These are phyloP conservation scores for Cutaneotrichosporon daszewskae DNA, from an alignment of 1,284 basidiomycete genomes.

Conservation along the genomic window DNA sequence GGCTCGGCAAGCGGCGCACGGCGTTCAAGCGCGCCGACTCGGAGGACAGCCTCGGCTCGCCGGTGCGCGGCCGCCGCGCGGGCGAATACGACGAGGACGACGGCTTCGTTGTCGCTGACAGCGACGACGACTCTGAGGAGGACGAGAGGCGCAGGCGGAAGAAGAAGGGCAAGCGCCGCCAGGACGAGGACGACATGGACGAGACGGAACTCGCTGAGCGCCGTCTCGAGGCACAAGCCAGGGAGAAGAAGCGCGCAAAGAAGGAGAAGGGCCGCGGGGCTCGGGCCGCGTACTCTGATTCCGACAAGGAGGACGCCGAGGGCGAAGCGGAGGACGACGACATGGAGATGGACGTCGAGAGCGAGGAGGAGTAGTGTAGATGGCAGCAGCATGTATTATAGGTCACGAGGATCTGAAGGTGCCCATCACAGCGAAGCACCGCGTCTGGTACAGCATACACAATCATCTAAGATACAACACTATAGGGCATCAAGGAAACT, in stretches of 20 bases:
- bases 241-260: conserved; percentile 23
- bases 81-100: conserved; percentile 42
- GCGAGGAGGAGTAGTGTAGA: conserved; percentile 34
- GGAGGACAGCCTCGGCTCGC: conserved; percentile 10
- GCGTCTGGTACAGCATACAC: no score
- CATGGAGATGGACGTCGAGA: conserved; percentile 44
- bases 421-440: no score
- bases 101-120: conserved; percentile 43
- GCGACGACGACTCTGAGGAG: conserved; percentile 28
- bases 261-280: conserved; percentile 7
- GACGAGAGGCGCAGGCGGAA: conserved; percentile 20
- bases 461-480: no score
- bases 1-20: conserved; percentile 3
- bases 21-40: conserved; percentile 13
- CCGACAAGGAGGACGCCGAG: conserved; percentile 17
- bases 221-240: conserved; percentile 33
- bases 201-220: conserved; percentile 37
- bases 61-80: conserved; percentile 5
- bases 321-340: conserved; percentile 22
- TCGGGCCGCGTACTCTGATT: conserved; percentile 8
- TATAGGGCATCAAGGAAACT: conserved; percentile 14
- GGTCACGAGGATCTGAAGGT: no score
- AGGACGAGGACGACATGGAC: conserved; percentile 26
- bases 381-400: neutral
- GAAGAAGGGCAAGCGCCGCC: conserved; percentile 12